Base-by-base conservation (phyloP, 352 stramenopile genomes). In the Pythium volutum region DNA sequence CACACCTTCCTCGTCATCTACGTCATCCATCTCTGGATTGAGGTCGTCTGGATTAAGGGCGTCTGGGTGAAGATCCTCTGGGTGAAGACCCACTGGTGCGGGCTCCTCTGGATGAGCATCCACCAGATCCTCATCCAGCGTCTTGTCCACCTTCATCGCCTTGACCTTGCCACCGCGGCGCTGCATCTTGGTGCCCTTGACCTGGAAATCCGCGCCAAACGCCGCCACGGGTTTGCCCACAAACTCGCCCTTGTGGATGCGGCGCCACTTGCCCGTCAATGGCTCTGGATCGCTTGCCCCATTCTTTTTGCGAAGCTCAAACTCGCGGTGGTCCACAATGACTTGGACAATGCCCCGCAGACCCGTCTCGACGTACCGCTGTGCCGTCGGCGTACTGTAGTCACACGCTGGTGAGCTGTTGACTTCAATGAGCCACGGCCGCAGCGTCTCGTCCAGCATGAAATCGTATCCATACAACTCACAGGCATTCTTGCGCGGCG, bases 391-490 rank as follows among this genome's bases (percentile, higher is more conserved):
- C 34, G 93, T 98, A 69, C 81, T 96, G 67, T 98, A 98, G 72
- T 97, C 91, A 62, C 93, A 98, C 14, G 91, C 93, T 1, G 93
- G 92, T 23, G 85, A 97, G 66, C 77, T 95, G 70, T 98, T 98
- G 34, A 98, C 89, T 56, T 97, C 91, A 54, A 97, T 97, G 26
- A 97, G 79, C 90, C 88, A 97, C 50, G 87, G 82, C 39, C 73
- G 77, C 31, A 95, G 67, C 11, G 80, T 65, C 18, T 92, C 76
- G 71, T 97, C 89, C 38, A 98, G 50, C 93, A 98, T 98, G 45
- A 97, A 97, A 62, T 98, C 93, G 71, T 95, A 97, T 15, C 92
- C 91, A 56, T 95, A 98, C 18, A 98, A 68, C 64, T 98, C 93
- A 64, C 89, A 98, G 36, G 75, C 92, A 63, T 97, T 97, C 47